A percentile compares a stretch with the other conserved stretches of the same genome.
Evolutionary conservation across 2,329 filamentous ascomycete species (phyloP).

Genomic region (Fusarium begoniae): DNA sequence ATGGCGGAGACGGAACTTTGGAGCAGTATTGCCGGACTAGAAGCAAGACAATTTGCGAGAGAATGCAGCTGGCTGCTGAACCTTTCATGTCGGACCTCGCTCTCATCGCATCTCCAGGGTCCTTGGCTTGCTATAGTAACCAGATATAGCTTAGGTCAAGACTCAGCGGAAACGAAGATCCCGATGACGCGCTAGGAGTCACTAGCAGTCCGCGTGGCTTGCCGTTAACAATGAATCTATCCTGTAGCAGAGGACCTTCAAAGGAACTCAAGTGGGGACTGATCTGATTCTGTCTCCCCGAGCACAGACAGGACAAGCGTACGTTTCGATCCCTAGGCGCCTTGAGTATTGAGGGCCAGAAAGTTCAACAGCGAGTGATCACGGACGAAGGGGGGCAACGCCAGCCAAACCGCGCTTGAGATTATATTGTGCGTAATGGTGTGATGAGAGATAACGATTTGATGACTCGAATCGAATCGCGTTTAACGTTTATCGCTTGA

Average conservation of each 20-base stretch:
- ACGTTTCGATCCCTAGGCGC: slow-evolving; percentile 14
- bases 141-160: neutral
- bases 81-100: slow-evolving; percentile 1
- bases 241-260: slow-evolving; percentile 29
- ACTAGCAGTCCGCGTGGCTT: slow-evolving; percentile 33
- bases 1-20: neutral
- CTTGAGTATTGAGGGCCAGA: neutral
- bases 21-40: neutral
- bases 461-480: slow-evolving; percentile 6
- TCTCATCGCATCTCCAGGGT: neutral
- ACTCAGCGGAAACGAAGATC: slow-evolving; percentile 14
- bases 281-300: slow-evolving; percentile 21
- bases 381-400: neutral
- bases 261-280: slow-evolving; percentile 31
- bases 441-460: neutral
- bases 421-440: slow-evolving; percentile 12
- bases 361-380: neutral
- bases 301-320: slow-evolving; percentile 16
- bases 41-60: neutral
- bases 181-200: slow-evolving; percentile 19
- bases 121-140: neutral
- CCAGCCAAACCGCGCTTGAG: neutral
- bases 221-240: slow-evolving; percentile 15
- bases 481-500: slow-evolving; percentile 15
- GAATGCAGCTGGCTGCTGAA: neutral